Conservation (phyloP, 2,329 filamentous ascomycete species). For the Beauveria varroae region DNA sequence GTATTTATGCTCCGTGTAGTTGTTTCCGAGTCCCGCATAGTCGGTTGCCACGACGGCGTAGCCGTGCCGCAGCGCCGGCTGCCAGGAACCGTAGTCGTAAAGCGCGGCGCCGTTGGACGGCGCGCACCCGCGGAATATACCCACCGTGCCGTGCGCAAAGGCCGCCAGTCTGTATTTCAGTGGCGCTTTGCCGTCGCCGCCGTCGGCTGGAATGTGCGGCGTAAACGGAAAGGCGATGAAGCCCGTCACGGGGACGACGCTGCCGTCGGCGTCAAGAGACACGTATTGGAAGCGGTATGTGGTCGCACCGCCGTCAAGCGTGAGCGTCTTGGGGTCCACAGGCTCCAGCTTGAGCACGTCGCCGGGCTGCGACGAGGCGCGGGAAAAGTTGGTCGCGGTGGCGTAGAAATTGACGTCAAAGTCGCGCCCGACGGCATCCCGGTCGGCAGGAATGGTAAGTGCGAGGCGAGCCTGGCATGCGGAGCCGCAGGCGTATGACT, state of each 20-base stretch:
- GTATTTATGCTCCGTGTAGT: conserved; percentile 15
- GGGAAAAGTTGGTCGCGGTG: conserved; percentile 13
- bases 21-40: conserved; percentile 18
- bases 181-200: neutral
- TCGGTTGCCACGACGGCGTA: conserved; percentile 18
- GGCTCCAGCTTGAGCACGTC: conserved; percentile 15
- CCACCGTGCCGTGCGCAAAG: conserved; percentile 15
- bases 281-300: conserved; percentile 16
- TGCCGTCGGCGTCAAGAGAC: conserved; percentile 12
- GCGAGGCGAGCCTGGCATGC: conserved; percentile 8
- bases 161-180: conserved; percentile 5
- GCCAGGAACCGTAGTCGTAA: conserved; percentile 14
- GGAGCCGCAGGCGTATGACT: conserved; percentile 8
- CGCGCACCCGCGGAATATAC: conserved; percentile 13
- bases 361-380: conserved; percentile 4
- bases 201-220: neutral
- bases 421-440: conserved; percentile 4
- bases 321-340: conserved; percentile 7
- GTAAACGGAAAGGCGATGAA: conserved; percentile 13
- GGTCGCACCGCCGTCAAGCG: conserved; percentile 11
- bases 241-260: conserved; percentile 12
- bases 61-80: conserved; percentile 1
- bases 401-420: conserved; percentile 13
- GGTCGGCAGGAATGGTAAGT: conserved; percentile 13
- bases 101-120: conserved; percentile 12